Evolutionary conservation across 2,329 filamentous ascomycete species (phyloP), one percentile per base, ranked within the genome.

Genomic region (Beauveria caledonica): DNA sequence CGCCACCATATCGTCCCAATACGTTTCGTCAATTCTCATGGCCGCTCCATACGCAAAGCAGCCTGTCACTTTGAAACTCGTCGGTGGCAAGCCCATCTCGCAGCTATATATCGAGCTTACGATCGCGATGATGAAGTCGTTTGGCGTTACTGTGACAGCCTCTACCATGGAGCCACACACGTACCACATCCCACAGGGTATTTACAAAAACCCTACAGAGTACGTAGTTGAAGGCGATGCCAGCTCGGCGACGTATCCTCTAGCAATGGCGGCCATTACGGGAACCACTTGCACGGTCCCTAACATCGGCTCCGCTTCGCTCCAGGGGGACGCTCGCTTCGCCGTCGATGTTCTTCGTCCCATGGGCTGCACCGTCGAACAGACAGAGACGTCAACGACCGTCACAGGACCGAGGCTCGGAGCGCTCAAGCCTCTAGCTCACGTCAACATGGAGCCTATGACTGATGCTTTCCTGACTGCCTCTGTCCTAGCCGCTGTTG

Each of bases 21-120:
- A 97, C 70, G 94, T 99, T 42, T 97, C 94, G 0, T 97, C 93
- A 1, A 86, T 99, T 64, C 80, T 99, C 56, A 95, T 99, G 90
- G 95, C 92, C 62, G 94, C 94, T 0, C 94, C 94, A 0, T 99
- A 97, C 70, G 94, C 94, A 50, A 97, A 96, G 76, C 86, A 92
- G 64, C 90, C 93, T 0, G 92, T 99, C 42, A 97, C 91, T 0
- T 77, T 99, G 65, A 88, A 87, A 45, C 81, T 99, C 44, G 88
- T 97, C 13, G 94, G 94, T n/a, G 94, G 92, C 60, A 97, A 96
- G 73, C 93, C 94, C 48, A 96, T 99, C 65, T 97, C 93, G 1
- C 92, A 97, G 71, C 86, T 87, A 2, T 99, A 99, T 73, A 97
- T 99, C 68, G 92, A 99, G 71, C 97, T 99, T 93, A 99, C 94